phyloP scores from a whole-genome alignment of 2,329 filamentous ascomycete genomes.

The Ascochyta clinopodiicola region DNA sequence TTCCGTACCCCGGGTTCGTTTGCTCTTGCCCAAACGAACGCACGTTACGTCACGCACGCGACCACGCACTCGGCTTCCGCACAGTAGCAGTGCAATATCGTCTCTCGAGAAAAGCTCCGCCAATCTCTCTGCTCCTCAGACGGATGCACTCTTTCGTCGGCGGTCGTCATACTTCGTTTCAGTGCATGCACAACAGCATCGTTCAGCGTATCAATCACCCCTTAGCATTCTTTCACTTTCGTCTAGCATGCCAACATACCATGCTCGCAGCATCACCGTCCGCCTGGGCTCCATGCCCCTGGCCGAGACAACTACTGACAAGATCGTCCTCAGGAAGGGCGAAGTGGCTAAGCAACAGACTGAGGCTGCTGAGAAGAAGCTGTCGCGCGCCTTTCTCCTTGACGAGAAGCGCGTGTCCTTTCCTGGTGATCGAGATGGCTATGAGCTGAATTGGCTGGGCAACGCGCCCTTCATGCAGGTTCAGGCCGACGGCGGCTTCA shows the following conservation, averaged over 20 bases:
- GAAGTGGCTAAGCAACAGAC: conserved; percentile 26
- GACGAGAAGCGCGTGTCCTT: conserved; percentile 35
- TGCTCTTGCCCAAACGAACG: conserved; percentile 20
- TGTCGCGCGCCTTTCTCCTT: conserved; percentile 29
- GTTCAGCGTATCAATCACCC: not conserved
- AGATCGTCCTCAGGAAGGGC: conserved; percentile 32
- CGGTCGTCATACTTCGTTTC: not conserved
- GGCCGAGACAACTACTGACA: conserved; percentile 32
- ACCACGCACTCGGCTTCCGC: conserved; percentile 13
- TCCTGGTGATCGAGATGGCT: conserved; percentile 29
- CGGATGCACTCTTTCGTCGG: not conserved
- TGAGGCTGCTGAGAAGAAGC: conserved; percentile 28
- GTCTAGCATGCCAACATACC: conserved; percentile 42
- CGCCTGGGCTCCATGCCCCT: conserved; percentile 35
- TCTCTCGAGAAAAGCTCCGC: not conserved
- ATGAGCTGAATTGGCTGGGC: conserved; percentile 39
- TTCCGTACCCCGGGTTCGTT: not conserved
- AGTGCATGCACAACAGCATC: conserved; percentile 1
- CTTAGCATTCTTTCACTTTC: not conserved
- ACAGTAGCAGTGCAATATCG: conserved; percentile 2
- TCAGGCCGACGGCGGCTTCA: conserved; percentile 18
- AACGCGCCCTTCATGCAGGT: conserved; percentile 43
- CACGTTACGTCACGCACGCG: conserved; percentile 27
- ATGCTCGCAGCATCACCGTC: conserved; percentile 34
- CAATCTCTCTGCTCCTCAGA: conserved; percentile 7